These are phyloP conservation scores for Fraxinus floribunda DNA, from an alignment of 305 asterid genomes.

Conservation along the genomic window DNA sequence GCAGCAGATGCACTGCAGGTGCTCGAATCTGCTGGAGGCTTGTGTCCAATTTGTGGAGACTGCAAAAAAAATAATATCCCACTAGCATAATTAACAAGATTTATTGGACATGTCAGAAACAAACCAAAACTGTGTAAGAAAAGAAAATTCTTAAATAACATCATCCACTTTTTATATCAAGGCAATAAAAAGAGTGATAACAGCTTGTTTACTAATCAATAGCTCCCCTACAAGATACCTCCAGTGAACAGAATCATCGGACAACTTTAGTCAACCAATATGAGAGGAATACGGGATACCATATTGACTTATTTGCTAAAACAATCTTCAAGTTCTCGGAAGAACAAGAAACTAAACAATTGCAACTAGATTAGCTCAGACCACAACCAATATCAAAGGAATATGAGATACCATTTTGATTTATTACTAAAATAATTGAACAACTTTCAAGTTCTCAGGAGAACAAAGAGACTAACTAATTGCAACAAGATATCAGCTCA, in stretches of 20 bases:
- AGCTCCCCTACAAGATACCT: background rate
- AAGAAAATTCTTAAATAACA: background rate
- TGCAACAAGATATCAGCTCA: background rate
- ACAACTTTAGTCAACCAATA: background rate
- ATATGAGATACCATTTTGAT: background rate
- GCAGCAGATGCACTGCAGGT: constrained; percentile 35
- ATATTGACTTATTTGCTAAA: background rate
- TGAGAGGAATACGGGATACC: background rate
- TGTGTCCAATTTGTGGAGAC: constrained; percentile 47
- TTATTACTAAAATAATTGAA: background rate
- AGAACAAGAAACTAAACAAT: background rate
- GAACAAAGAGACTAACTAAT: background rate
- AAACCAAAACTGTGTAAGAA: background rate
- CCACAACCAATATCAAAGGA: background rate
- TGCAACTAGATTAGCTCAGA: background rate
- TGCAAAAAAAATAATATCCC: constrained; percentile 28
- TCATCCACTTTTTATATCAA: constrained; percentile 8
- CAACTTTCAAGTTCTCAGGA: background rate
- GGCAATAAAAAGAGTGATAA: background rate
- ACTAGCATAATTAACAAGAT: constrained; percentile 12
- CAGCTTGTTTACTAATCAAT: background rate
- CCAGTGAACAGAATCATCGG: background rate
- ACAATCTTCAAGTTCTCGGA: constrained; percentile 11
- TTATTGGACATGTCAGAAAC: constrained; percentile 3
- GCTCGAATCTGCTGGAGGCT: constrained; percentile 30